Conservation (phyloP, 176 grass and related monocot species). For the Raddia distichophylla region DNA sequence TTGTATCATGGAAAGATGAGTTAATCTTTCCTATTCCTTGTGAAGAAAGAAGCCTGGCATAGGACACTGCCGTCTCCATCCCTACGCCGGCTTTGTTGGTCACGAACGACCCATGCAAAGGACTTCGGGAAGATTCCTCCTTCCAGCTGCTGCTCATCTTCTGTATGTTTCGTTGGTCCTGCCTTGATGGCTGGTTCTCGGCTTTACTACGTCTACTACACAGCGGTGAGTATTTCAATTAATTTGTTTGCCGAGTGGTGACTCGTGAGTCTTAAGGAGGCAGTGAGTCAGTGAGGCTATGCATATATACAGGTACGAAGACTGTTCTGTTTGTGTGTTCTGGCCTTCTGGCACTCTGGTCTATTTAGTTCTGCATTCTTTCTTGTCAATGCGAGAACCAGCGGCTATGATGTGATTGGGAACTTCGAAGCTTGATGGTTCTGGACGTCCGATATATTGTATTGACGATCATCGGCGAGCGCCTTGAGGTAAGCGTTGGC, state of each 20-base stretch:
- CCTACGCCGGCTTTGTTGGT: constrained; percentile 24
- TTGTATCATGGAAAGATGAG: not conserved
- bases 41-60: constrained; percentile 41
- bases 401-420: not conserved
- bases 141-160: constrained; percentile 26
- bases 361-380: not conserved
- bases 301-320: not conserved
- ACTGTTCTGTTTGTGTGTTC: constrained; percentile 24
- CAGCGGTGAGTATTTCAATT: constrained; percentile 12
- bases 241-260: not conserved
- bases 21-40: constrained; percentile 18
- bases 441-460: not conserved
- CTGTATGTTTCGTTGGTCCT: constrained; percentile 18
- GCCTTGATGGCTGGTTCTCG: constrained; percentile 8
- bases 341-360: not conserved
- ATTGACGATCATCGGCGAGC: not conserved
- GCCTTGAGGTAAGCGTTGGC: not conserved
- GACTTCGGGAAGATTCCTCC: constrained; percentile 22
- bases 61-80: constrained; percentile 41
- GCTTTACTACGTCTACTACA: not conserved
- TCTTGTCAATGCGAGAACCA: not conserved
- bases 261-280: not conserved
- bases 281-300: not conserved
- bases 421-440: constrained; percentile 9
- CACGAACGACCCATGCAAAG: not conserved